phyloP scores from a whole-genome alignment of 108 stramenopile genomes.

The Hondaea fermentalgiana region DNA sequence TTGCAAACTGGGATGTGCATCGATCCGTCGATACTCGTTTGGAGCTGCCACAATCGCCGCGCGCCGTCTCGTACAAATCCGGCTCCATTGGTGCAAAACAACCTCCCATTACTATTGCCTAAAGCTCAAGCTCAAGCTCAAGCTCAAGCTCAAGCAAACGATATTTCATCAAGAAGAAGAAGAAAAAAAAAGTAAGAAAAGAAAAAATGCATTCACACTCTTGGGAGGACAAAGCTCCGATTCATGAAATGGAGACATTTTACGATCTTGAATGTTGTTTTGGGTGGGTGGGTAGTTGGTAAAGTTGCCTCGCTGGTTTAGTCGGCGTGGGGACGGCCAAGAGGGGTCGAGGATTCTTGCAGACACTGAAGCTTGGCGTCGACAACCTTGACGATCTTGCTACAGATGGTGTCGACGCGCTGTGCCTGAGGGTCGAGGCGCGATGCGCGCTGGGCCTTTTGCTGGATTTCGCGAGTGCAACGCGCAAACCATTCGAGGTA shows the following conservation, averaged over 20 bases:
- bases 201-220: background rate
- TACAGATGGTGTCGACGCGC: conserved; percentile 1
- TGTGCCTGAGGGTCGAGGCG: background rate
- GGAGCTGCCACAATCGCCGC: too few relatives aligned
- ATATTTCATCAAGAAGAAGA: background rate
- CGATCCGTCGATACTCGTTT: too few relatives aligned
- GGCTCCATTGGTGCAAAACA: too few relatives aligned
- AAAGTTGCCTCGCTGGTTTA: background rate
- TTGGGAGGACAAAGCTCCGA: background rate
- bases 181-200: background rate
- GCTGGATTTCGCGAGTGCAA: background rate
- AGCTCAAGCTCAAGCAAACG: too few relatives aligned
- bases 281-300: background rate
- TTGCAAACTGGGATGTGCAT: too few relatives aligned
- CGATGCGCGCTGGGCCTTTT: background rate
- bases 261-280: background rate
- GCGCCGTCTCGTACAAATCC: too few relatives aligned
- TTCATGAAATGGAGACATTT: background rate
- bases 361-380: background rate
- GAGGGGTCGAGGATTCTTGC: background rate
- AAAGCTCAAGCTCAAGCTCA: too few relatives aligned
- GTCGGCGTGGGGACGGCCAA: background rate
- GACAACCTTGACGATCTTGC: background rate
- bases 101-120: too few relatives aligned
- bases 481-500: background rate